phyloP scores from a whole-genome alignment of 1,284 basidiomycete genomes.

The Apiotrichum siamense region DNA sequence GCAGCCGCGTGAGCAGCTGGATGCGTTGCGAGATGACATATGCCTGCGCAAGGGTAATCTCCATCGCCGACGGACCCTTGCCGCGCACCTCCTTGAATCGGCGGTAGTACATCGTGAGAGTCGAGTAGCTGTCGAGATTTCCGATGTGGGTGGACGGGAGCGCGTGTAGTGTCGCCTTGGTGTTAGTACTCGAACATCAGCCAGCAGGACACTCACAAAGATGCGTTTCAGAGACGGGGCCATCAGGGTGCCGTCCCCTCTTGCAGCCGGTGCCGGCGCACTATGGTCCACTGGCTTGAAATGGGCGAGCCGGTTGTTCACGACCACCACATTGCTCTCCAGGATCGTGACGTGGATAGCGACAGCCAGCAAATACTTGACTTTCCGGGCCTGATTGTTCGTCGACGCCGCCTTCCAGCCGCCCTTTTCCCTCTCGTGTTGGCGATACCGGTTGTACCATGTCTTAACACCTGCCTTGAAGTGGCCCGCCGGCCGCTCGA shows the following conservation, averaged over 20 bases:
- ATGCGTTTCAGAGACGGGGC: conserved; percentile 20
- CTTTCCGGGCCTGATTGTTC: conserved; percentile 4
- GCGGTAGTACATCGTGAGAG: conserved; percentile 3
- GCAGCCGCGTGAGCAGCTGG: conserved; percentile 9
- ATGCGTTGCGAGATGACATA: conserved; percentile 12
- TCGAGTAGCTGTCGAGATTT: conserved; percentile 11
- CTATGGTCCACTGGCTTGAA: not conserved
- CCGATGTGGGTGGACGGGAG: conserved; percentile 15
- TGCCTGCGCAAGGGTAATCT: conserved; percentile 16
- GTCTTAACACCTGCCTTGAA: conserved; percentile 13
- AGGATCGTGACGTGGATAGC: conserved; percentile 27
- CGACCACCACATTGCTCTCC: conserved; percentile 24
- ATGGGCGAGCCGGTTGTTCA: conserved; percentile 19
- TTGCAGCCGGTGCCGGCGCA: conserved; percentile 5
- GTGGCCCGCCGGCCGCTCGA: conserved; percentile 2
- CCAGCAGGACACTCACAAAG: conserved; percentile 21
- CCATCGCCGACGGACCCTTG: conserved; percentile 6
- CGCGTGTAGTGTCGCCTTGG: conserved; percentile 7
- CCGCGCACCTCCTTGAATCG: conserved; percentile 8
- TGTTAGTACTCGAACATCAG: not conserved
- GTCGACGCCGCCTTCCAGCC: conserved; percentile 1
- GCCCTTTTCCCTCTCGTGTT: not conserved
- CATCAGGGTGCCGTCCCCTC: conserved; percentile 23
- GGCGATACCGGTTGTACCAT: conserved; percentile 15
- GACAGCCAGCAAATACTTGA: conserved; percentile 21